Evolutionary conservation across 2,329 filamentous ascomycete genomes (phyloP), one percentile per base, ranked within the genome.

Genomic region (Xylaria sp.): DNA sequence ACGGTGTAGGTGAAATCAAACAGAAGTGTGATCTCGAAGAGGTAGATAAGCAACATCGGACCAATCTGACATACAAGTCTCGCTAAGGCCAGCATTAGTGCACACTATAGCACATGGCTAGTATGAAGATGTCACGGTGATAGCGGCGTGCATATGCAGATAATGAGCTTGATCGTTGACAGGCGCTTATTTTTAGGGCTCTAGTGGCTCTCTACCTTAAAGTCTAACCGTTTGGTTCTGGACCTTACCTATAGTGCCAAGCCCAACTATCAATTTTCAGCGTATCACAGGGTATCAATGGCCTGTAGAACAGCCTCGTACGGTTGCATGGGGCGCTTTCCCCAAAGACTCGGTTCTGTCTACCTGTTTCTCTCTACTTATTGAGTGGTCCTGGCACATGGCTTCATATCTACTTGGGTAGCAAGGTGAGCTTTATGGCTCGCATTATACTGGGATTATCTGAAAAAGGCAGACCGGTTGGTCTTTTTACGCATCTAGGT

Each of bases 101-200:
- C 37, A 58, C 56, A 62, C 23, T 12, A 23, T 46, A 70, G 66
- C 68, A 72, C 67, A 73, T 70, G 67, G 28, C 34, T 23, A 55
- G 50, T 28, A 62, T 41, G 55, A 51, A 55, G 66, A 73, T 76
- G 74, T 75, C 70, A 76, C 70, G 54, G 75, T 75, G 74, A 76
- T 74, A 60, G 63, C 50, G 66, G 48, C 51, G 59, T 75, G 75
- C 76, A 68, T 39, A 54, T 72, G 64, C 68, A 68, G 58, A 51
- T 28, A 64, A 57, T 56, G 44, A 55, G 34, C 58, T 59, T 46
- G 25, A 23, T 15, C 18, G 51, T n/a, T 63, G 32, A 62, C 56
- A 51, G 68, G 68, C 68, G 68, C 68, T 67, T 70, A 70, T 63
- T 60, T 54, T 15, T 34, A 23, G 39, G 18, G 12, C 28, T 8